phyloP scores from a whole-genome alignment of 2,329 filamentous ascomycete species.

The Penicillium sp. region DNA sequence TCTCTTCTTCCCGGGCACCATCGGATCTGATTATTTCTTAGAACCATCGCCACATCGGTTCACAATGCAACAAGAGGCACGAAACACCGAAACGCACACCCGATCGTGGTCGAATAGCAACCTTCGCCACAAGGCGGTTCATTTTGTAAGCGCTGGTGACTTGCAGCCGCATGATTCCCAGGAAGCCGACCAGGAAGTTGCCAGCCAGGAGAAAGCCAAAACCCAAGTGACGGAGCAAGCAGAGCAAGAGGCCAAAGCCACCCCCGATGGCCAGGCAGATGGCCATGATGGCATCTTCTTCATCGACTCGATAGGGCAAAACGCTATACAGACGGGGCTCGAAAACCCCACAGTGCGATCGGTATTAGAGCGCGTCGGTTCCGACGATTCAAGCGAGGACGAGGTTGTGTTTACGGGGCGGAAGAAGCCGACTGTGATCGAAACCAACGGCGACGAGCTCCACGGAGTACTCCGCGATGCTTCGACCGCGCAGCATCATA shows the following conservation, averaged over 20 bases:
- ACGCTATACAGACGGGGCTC: constrained; percentile 28
- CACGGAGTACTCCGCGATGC: neutral
- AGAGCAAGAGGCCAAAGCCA: constrained; percentile 12
- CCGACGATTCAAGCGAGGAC: constrained; percentile 67
- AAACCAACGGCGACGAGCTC: constrained; percentile 17
- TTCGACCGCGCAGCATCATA: neutral
- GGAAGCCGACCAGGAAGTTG: constrained; percentile 7
- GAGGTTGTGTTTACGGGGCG: constrained; percentile 43
- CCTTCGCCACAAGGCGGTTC: constrained; percentile 55
- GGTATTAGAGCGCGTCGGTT: constrained; percentile 32
- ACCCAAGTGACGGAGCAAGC: neutral
- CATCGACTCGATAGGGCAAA: constrained; percentile 35
- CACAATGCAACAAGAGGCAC: constrained; percentile 58
- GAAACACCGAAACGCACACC: constrained; percentile 54
- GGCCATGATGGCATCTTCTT: constrained; percentile 27
- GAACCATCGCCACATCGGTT: constrained; percentile 25
- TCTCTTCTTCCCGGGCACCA: too few species aligned
- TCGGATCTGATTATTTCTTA: constrained; percentile 2
- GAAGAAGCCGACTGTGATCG: constrained; percentile 17
- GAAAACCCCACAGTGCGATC: constrained; percentile 22
- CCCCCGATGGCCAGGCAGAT: constrained; percentile 14
- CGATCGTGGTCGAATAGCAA: constrained; percentile 49
- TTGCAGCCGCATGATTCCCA: constrained; percentile 39
- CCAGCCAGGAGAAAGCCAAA: neutral
- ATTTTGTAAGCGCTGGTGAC: constrained; percentile 60